Percentiles rank a stretch among this genome's conserved stretches.
phyloP scores from a whole-genome alignment of 2,329 filamentous ascomycete species.

The Nothophoma quercina region DNA sequence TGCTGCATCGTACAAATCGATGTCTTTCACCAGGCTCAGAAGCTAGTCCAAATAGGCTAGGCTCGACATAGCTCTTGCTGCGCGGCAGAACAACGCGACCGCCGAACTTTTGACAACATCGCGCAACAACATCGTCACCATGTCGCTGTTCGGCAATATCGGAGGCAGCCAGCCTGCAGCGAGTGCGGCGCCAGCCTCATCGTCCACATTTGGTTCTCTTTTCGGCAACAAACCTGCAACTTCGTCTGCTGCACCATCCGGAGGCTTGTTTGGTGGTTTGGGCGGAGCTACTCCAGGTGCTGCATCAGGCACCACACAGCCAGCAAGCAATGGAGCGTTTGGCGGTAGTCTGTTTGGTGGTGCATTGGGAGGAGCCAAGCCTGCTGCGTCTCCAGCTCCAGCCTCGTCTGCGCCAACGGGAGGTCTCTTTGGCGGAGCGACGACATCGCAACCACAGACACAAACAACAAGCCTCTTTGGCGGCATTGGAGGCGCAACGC shows the following conservation, averaged over 20 bases:
- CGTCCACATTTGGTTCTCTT: conserved; percentile 28
- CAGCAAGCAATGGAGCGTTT: conserved; percentile 37
- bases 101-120: conserved; percentile 31
- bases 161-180: conserved; percentile 41
- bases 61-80: conserved; percentile 13
- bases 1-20: not conserved
- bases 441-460: conserved; percentile 33
- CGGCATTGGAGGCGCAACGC: conserved; percentile 28
- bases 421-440: conserved; percentile 33
- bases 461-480: conserved; percentile 35
- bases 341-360: conserved; percentile 46
- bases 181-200: conserved; percentile 30
- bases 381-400: conserved; percentile 37
- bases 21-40: conserved; percentile 2
- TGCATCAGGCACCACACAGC: conserved; percentile 34
- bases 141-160: conserved; percentile 46
- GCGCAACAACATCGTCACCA: conserved; percentile 32
- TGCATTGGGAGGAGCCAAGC: conserved; percentile 44
- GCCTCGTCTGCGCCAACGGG: conserved; percentile 27
- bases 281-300: conserved; percentile 36
- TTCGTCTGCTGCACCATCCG: conserved; percentile 32
- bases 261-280: conserved; percentile 41
- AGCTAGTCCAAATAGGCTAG: conserved; percentile 9
- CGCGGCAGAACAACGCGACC: conserved; percentile 33
- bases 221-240: conserved; percentile 36